Base-by-base conservation (phyloP, 371 early-diverging fungal species). In the Rhizopus sp. region DNA sequence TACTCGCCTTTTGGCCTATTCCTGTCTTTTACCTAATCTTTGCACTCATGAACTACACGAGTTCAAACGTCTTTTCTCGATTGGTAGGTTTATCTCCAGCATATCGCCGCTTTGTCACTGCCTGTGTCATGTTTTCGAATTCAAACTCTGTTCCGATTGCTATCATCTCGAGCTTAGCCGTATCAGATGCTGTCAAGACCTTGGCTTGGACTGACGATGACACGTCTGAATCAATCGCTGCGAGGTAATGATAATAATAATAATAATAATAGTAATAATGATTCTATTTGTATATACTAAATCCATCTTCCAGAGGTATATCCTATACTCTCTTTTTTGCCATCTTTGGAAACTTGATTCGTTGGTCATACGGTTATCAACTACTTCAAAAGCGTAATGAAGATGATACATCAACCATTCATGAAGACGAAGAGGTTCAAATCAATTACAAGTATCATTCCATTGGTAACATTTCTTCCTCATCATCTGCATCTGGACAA, bases 291-390 rank as follows among this genome's bases (percentile, higher is more conserved):
- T n/a, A 30, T 42, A 12, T 7, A 31, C 3, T 37, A 17, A 47
- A 12, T 47, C 30, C 9, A 30, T 34, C 15, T 42, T 57, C n/a
- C 12, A 83, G 92, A 53, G 90, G 90, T 7, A 84, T 91, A 16
- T 84, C 89, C 0, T 91, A 91, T 57, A 84, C 85, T 29, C 73
- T 91, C 50, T 85, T 91, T 42, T 90, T 82, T 68, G 89, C 86
- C 38, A 80, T 89, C 61, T 82, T 90, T 70, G 82, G 87, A 62
- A 91, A 91, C 57, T 63, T 90, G 15, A 61, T 90, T 47, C 84
- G 90, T 17, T 91, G 90, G 89, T 88, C 88, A 33, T 89, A 87
- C 57, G 92, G 92, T 39, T 84, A 88, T 46, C 72, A 75, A 4
- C 63, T 91, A 23, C 64, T 91, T 48, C 76, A 63, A 35, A 60